Conservation (phyloP, 148 eudicot genomes). For the Polygonum aviculare region DNA sequence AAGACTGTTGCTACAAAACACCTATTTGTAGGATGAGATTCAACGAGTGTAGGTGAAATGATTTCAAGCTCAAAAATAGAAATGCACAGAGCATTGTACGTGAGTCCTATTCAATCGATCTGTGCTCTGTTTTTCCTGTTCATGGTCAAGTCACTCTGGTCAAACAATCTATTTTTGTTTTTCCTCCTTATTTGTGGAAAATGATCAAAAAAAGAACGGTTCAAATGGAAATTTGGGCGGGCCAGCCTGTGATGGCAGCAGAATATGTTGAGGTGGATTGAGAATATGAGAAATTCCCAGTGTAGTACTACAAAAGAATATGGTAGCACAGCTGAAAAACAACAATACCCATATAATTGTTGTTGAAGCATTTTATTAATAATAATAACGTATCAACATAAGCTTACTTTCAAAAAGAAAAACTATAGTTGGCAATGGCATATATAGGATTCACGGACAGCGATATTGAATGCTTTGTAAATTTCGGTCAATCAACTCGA, state of each 20-base stretch:
- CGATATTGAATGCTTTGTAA: no score
- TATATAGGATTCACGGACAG: no score
- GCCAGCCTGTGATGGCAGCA: conserved; percentile 7
- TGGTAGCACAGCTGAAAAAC: background rate
- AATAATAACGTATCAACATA: no score
- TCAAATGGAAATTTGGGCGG: background rate
- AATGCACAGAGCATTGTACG: background rate
- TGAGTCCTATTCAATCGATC: background rate
- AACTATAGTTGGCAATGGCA: no score
- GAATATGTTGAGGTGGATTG: background rate
- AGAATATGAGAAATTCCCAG: background rate
- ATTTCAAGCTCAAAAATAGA: no score
- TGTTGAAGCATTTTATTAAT: no score
- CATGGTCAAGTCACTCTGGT: background rate
- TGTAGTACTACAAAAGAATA: background rate
- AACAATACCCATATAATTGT: background rate
- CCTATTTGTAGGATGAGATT: no score
- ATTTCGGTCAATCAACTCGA: no score
- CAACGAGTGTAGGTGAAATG: no score
- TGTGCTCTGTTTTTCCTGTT: background rate
- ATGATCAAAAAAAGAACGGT: background rate
- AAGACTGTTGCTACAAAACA: no score
- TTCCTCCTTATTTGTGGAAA: background rate
- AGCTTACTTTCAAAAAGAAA: no score
- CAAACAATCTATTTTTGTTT: background rate